Evolutionary conservation across 179 eudicot genomes (phyloP), one percentile per base, ranked within the genome.

Genomic region (Heliamphora pulchella): DNA sequence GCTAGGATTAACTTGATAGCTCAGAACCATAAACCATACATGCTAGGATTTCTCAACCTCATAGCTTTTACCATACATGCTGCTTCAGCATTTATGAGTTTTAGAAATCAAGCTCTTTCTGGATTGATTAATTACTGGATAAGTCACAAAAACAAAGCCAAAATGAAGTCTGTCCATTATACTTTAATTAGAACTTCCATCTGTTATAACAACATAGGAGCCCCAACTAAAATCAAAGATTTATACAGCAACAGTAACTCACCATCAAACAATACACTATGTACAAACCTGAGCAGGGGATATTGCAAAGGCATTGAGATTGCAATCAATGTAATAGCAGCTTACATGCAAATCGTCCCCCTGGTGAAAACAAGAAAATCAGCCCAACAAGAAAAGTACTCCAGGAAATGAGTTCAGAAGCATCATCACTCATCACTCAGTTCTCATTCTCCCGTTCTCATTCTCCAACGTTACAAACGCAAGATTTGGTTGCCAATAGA

Each of bases 251-350:
- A 31, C 20, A 22, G 44, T 22, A 54, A 22, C 3, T 6, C 41
- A 15, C 43, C 17, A 58, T 44, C 43, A 41, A 75, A 57, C 13
- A 8, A 15, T 48, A 41, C 80, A 66, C 14, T 41, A 18, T 79
- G 41, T 54, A 63, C 82, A 13, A 74, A 92, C 97, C 97, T 94
- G 98, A 53, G 98, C 97, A 71, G 97, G 72, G 75, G 97, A 93
- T 82, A 94, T 91, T 62, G 90, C 94, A 77, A 76, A 94, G 20
- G 97, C 96, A 59, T 91, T 94, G 77, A 94, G 94, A 85, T 89
- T 83, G 79, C 80, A 67, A 79, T 94, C 98, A 84, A 94, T 92
- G 85, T 94, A 92, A 76, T 92, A 94, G 89, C 93, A 94, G 85
- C 91, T 92, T 31, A 94, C 94, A 74, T 84, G 88, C 87, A 94